These are phyloP conservation scores for Sporodiniella umbellata DNA, from an alignment of 371 early-diverging fungal genomes.

Conservation along the genomic window DNA sequence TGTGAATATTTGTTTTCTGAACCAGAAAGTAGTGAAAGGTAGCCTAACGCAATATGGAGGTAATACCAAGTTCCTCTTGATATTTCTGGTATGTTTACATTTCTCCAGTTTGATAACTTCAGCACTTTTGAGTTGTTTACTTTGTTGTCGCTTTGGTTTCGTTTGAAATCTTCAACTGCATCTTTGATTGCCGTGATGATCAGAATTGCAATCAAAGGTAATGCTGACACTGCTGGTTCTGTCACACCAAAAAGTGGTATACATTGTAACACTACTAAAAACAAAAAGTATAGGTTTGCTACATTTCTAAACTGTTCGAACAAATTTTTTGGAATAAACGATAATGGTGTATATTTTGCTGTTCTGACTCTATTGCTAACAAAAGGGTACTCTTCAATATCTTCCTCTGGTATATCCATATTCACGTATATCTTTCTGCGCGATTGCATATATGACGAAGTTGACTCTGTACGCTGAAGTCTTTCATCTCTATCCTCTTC, in stretches of 20 bases:
- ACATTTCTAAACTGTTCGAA: conserved; percentile 86
- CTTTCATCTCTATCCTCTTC: conserved; percentile 4
- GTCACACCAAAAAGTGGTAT: conserved; percentile 74
- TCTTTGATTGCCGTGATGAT: conserved; percentile 86
- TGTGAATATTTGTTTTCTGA: conserved; percentile 25
- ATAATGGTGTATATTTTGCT: conserved; percentile 80
- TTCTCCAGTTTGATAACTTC: conserved; percentile 53
- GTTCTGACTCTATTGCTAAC: conserved; percentile 71
- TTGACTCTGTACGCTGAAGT: conserved; percentile 32
- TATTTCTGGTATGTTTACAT: conserved; percentile 46
- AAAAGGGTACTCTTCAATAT: conserved; percentile 30
- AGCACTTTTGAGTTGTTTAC: conserved; percentile 68
- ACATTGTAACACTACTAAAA: conserved; percentile 75
- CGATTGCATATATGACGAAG: conserved; percentile 41
- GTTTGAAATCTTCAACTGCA: conserved; percentile 79
- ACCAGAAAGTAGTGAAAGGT: conserved; percentile 27
- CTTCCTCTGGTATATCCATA: conserved; percentile 30
- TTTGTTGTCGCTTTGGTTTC: conserved; percentile 65
- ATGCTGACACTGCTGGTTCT: conserved; percentile 74
- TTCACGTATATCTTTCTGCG: conserved; percentile 43
- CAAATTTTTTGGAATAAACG: conserved; percentile 86
- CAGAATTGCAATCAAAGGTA: conserved; percentile 82
- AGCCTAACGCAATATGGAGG: conserved; percentile 31
- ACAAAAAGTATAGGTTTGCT: conserved; percentile 93
- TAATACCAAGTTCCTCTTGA: conserved; percentile 36